Evolutionary conservation across 2,329 filamentous ascomycete species (phyloP).

Genomic region (Aspergillus sp.): DNA sequence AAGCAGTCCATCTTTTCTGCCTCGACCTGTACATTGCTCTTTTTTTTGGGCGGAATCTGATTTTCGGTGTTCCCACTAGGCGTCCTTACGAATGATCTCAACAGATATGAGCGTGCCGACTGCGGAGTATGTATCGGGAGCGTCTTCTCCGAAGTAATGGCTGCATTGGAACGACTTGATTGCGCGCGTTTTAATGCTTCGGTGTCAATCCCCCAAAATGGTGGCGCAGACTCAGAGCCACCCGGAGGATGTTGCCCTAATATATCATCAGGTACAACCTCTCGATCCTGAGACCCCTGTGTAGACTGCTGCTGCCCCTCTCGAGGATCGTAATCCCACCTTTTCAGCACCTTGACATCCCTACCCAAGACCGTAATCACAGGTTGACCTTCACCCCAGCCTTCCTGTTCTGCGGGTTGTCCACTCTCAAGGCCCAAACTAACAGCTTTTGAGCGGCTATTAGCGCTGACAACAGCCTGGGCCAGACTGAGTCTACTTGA

Average conservation of each 20-base stretch:
- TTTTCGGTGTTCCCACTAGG: constrained; percentile 9
- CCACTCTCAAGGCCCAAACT: constrained; percentile 70
- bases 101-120: constrained; percentile 60
- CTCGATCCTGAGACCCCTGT: constrained; percentile 11
- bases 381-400: constrained; percentile 74
- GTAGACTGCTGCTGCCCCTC: constrained; percentile 42
- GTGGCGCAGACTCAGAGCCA: constrained; percentile 32
- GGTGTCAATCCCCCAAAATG: constrained; percentile 60
- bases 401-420: constrained; percentile 65
- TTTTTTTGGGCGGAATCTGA: constrained; percentile 41
- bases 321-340: constrained; percentile 69
- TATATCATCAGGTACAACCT: constrained; percentile 12
- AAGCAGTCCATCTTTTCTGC: constrained; percentile 69
- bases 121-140: constrained; percentile 76
- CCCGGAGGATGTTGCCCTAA: constrained; percentile 13
- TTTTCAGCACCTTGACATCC: constrained; percentile 72
- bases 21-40: constrained; percentile 52
- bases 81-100: constrained; percentile 46
- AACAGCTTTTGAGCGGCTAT: constrained; percentile 73
- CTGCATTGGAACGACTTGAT: constrained; percentile 15
- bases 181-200: constrained; percentile 55
- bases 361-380: constrained; percentile 70
- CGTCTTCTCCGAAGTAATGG: constrained; percentile 35
- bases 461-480: constrained; percentile 80
- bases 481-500: constrained; percentile 82